Percentiles rank a stretch among this genome's conserved stretches.
Evolutionary conservation across 306 rosid species (phyloP).

Genomic region (Elaeagnus macrophylla): DNA sequence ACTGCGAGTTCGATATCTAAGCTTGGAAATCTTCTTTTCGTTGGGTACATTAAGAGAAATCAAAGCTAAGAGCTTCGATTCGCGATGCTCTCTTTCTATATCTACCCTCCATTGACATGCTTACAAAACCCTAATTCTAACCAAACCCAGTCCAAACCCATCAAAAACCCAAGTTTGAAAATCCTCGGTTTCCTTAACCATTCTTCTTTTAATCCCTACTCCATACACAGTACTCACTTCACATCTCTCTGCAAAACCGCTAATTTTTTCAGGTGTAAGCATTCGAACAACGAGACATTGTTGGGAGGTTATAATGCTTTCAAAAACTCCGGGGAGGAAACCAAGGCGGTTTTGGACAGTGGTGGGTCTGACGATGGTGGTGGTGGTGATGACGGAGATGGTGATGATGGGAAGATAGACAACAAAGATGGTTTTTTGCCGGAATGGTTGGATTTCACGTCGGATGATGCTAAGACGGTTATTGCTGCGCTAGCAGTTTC

Average conservation of each 20-base stretch:
- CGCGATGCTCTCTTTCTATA: constrained; percentile 45
- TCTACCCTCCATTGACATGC: constrained; percentile 36
- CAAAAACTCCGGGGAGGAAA: constrained; percentile 34
- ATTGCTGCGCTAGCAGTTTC: constrained; percentile 68
- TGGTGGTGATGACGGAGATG: constrained; percentile 33
- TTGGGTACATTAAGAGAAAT: no score
- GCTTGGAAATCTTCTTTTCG: no score
- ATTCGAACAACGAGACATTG: constrained; percentile 17
- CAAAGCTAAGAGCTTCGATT: no score
- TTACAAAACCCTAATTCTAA: constrained; percentile 29
- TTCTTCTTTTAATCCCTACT: not conserved
- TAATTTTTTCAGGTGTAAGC: constrained; percentile 9
- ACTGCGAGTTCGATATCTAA: no score
- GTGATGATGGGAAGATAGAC: constrained; percentile 31
- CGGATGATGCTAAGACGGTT: constrained; percentile 78
- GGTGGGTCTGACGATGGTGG: constrained; percentile 36
- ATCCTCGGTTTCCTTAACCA: constrained; percentile 18
- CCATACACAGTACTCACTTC: not conserved
- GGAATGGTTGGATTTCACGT: constrained; percentile 65
- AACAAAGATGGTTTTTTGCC: constrained; percentile 48
- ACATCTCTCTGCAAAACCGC: constrained; percentile 15
- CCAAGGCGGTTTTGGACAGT: constrained; percentile 32
- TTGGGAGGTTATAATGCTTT: constrained; percentile 34
- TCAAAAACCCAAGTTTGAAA: constrained; percentile 11
- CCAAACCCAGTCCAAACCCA: constrained; percentile 28